phyloP scores from a whole-genome alignment of 2,329 filamentous ascomycete species.

The Monilinia fructicola region DNA sequence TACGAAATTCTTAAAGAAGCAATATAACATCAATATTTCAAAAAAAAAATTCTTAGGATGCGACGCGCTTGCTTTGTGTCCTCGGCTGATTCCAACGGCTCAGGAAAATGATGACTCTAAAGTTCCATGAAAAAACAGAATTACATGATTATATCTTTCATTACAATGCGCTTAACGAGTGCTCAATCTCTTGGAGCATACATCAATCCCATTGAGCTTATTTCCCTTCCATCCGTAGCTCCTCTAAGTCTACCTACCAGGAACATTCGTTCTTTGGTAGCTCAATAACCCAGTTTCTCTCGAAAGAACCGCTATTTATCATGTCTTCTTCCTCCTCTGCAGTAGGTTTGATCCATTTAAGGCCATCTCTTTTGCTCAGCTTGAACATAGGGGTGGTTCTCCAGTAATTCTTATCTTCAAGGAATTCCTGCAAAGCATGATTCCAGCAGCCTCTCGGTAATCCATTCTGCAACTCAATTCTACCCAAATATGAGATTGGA shows the following conservation, averaged over 20 bases:
- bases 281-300: background rate
- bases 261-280: constrained; percentile 3
- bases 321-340: background rate
- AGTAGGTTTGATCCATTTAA: background rate
- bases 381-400: background rate
- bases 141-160: background rate
- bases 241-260: no score
- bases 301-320: background rate
- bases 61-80: no score
- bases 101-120: no score
- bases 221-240: background rate
- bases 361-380: background rate
- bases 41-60: no score
- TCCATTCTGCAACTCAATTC: background rate
- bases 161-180: background rate
- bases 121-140: no score
- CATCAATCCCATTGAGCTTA: background rate
- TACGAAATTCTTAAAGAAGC: no score
- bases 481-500: background rate
- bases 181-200: background rate
- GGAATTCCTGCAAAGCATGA: background rate
- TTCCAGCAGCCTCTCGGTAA: background rate
- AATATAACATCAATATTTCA: no score
- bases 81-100: no score
- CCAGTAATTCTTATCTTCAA: background rate